Percentiles rank a stretch among this genome's conserved stretches.
Conservation (phyloP, 345 rosid species). For the Ceriops zippeliana region DNA sequence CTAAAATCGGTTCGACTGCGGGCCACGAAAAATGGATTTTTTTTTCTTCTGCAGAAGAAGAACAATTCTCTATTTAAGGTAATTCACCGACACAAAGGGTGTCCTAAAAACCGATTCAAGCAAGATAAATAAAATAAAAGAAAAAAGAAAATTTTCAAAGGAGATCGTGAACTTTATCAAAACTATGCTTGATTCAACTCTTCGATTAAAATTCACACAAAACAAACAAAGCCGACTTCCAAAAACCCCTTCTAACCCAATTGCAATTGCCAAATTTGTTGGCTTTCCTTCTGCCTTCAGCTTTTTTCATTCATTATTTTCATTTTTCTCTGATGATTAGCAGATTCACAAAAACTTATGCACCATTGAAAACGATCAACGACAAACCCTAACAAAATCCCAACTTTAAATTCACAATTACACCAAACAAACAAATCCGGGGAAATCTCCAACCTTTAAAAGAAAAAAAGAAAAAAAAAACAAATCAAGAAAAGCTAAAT, state of each 20-base stretch:
- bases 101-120: neutral
- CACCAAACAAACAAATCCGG: neutral
- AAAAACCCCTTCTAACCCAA: neutral
- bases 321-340: too few species aligned
- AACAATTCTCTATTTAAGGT: too few species aligned
- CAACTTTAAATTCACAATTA: neutral
- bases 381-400: neutral
- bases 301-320: too few species aligned
- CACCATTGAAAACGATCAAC: too few species aligned
- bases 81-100: too few species aligned
- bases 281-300: too few species aligned
- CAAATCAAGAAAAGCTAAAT: neutral
- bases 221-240: neutral
- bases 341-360: too few species aligned
- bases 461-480: neutral
- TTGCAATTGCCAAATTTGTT: neutral
- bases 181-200: neutral
- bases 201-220: neutral
- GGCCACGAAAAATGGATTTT: neutral
- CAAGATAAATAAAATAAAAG: neutral
- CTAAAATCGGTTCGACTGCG: neutral
- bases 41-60: neutral
- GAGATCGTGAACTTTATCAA: conserved; percentile 3
- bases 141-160: neutral
- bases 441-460: too few species aligned